Evolutionary conservation across 768 basidiomycete species (phyloP).

Genomic region (Boletus reticuloceps): DNA sequence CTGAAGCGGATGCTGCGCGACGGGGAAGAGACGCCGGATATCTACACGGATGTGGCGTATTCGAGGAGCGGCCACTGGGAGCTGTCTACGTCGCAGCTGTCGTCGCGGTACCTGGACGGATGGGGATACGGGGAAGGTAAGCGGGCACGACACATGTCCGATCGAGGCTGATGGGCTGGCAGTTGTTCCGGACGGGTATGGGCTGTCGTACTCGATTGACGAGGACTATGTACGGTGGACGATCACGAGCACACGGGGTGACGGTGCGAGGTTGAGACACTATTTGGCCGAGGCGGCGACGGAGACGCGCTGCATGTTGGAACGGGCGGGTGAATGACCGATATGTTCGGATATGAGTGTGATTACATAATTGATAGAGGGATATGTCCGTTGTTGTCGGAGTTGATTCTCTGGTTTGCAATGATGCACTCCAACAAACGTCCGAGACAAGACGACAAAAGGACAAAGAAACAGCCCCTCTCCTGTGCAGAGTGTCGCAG

Average conservation of each 20-base stretch:
- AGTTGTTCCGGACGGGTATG: constrained; percentile 93
- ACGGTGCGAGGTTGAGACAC: constrained; percentile 55
- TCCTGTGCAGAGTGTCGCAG: constrained; percentile 65
- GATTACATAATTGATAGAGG: constrained; percentile 27
- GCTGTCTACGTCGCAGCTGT: constrained; percentile 86
- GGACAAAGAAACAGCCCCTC: constrained; percentile 42
- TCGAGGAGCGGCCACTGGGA: constrained; percentile 83
- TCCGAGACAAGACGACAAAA: constrained; percentile 36
- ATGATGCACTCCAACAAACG: constrained; percentile 39
- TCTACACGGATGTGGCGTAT: constrained; percentile 76
- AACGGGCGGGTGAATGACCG: constrained; percentile 42
- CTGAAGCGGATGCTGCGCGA: constrained; percentile 76
- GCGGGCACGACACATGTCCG: not conserved
- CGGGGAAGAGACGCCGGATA: constrained; percentile 67
- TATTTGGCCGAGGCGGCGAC: constrained; percentile 80
- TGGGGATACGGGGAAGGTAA: constrained; percentile 97
- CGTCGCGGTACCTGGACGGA: constrained; percentile 78
- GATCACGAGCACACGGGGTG: constrained; percentile 68
- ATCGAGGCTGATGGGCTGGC: constrained; percentile 7
- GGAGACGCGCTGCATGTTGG: constrained; percentile 75
- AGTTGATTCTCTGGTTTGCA: constrained; percentile 12
- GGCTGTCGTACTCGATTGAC: constrained; percentile 87
- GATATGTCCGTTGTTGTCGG: constrained; percentile 26
- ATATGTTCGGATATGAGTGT: constrained; percentile 30
- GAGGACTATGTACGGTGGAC: constrained; percentile 87